These are phyloP conservation scores for Monilinia laxa DNA, from an alignment of 2,329 filamentous ascomycete genomes.

Conservation along the genomic window DNA sequence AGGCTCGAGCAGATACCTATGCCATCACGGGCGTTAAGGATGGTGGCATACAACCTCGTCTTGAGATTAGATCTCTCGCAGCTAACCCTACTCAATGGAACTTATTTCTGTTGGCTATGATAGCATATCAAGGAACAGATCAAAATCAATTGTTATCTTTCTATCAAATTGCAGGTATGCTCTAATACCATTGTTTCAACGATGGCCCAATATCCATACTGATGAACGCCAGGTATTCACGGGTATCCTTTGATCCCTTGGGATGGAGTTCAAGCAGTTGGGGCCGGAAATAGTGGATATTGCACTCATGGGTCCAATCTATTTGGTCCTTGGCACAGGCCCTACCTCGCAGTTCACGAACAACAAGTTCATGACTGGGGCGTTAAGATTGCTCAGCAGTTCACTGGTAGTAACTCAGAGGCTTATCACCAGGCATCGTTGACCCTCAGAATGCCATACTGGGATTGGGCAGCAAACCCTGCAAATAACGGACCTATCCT, in stretches of 20 bases:
- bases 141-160: slow-evolving; percentile 67
- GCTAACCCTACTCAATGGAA: slow-evolving; percentile 64
- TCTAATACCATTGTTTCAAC: not conserved
- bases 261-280: slow-evolving; percentile 16
- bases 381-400: slow-evolving; percentile 48
- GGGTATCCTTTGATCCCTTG: slow-evolving; percentile 40
- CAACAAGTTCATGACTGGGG: slow-evolving; percentile 46
- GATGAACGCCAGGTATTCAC: slow-evolving; percentile 17
- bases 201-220: not conserved
- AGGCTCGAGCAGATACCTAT: slow-evolving; percentile 11
- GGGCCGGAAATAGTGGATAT: slow-evolving; percentile 70
- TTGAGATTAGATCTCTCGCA: slow-evolving; percentile 66
- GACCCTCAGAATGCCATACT: slow-evolving; percentile 47
- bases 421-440: slow-evolving; percentile 47
- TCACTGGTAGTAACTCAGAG: slow-evolving; percentile 48
- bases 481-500: slow-evolving; percentile 45
- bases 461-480: slow-evolving; percentile 50
- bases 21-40: slow-evolving; percentile 19
- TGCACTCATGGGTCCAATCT: slow-evolving; percentile 73
- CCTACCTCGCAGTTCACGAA: slow-evolving; percentile 66
- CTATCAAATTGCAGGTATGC: slow-evolving; percentile 71
- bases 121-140: slow-evolving; percentile 62
- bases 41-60: slow-evolving; percentile 45
- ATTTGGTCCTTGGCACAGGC: slow-evolving; percentile 80
- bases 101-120: slow-evolving; percentile 71